phyloP scores from a whole-genome alignment of 257 asterid species.

The Solanum lignicaule region DNA sequence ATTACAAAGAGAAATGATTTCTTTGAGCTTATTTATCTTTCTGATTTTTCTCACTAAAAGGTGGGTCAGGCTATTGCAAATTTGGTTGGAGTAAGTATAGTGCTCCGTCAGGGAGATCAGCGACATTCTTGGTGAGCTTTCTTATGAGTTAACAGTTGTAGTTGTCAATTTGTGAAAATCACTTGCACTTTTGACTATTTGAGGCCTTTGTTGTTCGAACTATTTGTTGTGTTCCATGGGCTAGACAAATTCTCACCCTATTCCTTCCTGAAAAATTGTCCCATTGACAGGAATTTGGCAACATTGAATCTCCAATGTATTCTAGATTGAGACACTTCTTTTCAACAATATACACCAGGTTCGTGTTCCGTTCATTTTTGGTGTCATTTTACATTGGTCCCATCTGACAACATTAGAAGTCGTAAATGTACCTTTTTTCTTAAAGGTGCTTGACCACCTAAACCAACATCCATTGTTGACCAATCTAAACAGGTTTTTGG shows the following conservation, averaged over 20 bases:
- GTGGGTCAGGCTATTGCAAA: conserved; percentile 97
- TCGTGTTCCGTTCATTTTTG: neutral
- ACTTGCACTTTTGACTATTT: neutral
- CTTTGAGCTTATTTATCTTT: neutral
- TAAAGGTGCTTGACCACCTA: neutral
- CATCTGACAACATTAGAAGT: neutral
- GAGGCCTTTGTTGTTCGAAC: conserved; percentile 8
- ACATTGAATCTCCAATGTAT: conserved; percentile 87
- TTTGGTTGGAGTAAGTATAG: conserved; percentile 95
- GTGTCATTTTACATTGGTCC: neutral
- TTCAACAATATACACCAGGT: conserved; percentile 89
- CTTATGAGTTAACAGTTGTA: neutral
- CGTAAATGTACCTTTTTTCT: neutral
- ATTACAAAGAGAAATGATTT: neutral
- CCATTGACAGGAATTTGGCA: conserved; percentile 79
- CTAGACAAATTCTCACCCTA: neutral
- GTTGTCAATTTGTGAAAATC: conserved; percentile 2
- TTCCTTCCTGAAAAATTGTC: neutral
- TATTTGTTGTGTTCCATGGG: neutral
- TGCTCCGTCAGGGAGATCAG: conserved; percentile 92
- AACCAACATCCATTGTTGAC: neutral
- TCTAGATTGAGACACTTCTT: conserved; percentile 89
- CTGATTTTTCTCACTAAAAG: conserved; percentile 22
- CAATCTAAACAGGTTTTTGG: neutral
- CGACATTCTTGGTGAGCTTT: conserved; percentile 79